Conservation (phyloP, 73 alveolate genomes). For the Paramecium pentaurelia region DNA sequence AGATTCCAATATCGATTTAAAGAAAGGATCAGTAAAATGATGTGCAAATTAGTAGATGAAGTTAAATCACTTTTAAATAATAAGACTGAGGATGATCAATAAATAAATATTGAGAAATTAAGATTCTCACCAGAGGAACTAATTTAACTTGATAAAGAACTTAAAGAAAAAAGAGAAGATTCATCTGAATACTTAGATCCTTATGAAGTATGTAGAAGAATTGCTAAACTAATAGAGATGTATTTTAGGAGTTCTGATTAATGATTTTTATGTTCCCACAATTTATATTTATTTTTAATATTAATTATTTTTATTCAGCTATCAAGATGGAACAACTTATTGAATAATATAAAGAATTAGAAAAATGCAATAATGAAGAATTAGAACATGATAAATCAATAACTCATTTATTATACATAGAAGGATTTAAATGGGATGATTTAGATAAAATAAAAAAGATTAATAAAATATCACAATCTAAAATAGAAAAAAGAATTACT, state of each 20-base stretch:
- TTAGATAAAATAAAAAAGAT: background rate
- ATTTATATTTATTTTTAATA: background rate
- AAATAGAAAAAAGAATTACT: background rate
- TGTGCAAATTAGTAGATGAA: background rate
- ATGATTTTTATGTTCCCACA: background rate
- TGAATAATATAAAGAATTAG: constrained; percentile 1
- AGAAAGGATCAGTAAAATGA: background rate
- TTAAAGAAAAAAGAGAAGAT: background rate
- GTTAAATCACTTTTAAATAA: background rate
- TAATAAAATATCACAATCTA: background rate
- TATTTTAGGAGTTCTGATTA: background rate
- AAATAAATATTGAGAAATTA: background rate
- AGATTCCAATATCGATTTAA: background rate
- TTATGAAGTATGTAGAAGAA: background rate
- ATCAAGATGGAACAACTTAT: background rate
- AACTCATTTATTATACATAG: background rate
- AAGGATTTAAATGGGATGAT: constrained; percentile 3
- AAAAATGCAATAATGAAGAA: background rate
- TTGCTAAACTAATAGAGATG: background rate
- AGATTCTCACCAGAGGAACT: background rate
- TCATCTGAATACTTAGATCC: background rate
- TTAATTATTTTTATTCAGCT: background rate
- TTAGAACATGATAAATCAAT: background rate
- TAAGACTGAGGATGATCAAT: background rate
- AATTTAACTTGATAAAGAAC: background rate